Evolutionary conservation across 495 filamentous ascomycete species (phyloP).

Genomic region (Lasiosphaeria miniovina): DNA sequence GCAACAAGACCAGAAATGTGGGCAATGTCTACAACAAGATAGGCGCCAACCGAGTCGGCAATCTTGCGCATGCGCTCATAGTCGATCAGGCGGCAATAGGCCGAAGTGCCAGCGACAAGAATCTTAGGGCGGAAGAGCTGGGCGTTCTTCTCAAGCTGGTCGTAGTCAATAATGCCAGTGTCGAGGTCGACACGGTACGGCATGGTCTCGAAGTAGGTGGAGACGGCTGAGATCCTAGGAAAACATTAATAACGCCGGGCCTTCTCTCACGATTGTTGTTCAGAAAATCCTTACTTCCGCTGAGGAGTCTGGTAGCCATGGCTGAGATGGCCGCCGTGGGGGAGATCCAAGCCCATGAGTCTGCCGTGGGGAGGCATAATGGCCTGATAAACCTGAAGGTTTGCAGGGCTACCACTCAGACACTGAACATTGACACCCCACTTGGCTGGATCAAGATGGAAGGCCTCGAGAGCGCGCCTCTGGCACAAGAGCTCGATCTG

Average conservation of each 20-base stretch:
- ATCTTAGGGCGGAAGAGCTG: conserved; percentile 93
- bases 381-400: conserved; percentile 98
- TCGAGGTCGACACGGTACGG: conserved; percentile 86
- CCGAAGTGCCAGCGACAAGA: conserved; percentile 94
- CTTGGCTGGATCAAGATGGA: conserved; percentile 77
- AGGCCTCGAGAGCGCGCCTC: conserved; percentile 88
- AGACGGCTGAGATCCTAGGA: conserved; percentile 80
- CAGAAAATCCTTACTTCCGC: conserved; percentile 64
- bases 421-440: conserved; percentile 99
- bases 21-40: conserved; percentile 96
- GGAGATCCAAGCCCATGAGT: conserved; percentile 95
- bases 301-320: conserved; percentile 96
- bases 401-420: conserved; percentile 88
- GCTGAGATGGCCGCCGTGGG: conserved; percentile 95
- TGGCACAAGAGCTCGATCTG: conserved; percentile 94
- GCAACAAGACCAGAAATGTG: conserved; percentile 97
- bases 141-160: conserved; percentile 85
- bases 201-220: conserved; percentile 93
- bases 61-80: conserved; percentile 97
- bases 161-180: conserved; percentile 98
- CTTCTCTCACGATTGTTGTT: too few relatives aligned
- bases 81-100: conserved; percentile 98
- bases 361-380: conserved; percentile 96
- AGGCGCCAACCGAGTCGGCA: conserved; percentile 88
- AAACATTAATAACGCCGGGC: too few relatives aligned